Conservation (phyloP, 164 flowering plant species). For the Taxillus chinensis region DNA sequence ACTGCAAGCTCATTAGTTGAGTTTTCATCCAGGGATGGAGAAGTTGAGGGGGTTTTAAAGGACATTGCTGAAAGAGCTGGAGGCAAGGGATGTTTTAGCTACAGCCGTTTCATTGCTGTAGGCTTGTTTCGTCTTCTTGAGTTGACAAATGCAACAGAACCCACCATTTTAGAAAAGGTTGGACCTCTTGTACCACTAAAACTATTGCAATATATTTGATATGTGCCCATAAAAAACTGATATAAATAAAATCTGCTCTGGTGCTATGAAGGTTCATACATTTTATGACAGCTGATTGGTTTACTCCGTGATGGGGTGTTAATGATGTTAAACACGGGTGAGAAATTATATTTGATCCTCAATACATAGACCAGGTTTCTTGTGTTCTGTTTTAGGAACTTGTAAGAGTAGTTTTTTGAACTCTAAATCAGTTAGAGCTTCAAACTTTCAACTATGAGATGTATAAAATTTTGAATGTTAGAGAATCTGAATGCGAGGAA, state of each 20-base stretch:
- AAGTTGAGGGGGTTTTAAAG: constrained; percentile 69
- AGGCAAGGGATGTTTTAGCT: constrained; percentile 62
- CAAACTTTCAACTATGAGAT: no score
- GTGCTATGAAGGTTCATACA: not conserved
- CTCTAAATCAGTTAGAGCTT: no score
- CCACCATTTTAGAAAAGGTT: constrained; percentile 80
- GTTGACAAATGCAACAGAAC: constrained; percentile 79
- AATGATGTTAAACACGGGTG: not conserved
- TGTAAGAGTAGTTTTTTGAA: no score
- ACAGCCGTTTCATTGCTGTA: constrained; percentile 91
- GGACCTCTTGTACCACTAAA: constrained; percentile 6
- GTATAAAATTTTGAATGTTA: no score
- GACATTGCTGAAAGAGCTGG: constrained; percentile 80
- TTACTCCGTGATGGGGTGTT: not conserved
- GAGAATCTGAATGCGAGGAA: no score
- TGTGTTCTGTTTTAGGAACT: no score
- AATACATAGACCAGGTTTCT: no score
- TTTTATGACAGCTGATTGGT: not conserved
- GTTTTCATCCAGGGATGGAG: constrained; percentile 81
- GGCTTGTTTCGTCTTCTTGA: constrained; percentile 95
- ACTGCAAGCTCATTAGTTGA: constrained; percentile 54
- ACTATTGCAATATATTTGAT: not conserved
- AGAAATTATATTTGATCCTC: no score
- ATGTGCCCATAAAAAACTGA: not conserved
- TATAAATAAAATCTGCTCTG: not conserved